phyloP scores from a whole-genome alignment of 257 asterid genomes.

The Dorcoceras hygrometricum region DNA sequence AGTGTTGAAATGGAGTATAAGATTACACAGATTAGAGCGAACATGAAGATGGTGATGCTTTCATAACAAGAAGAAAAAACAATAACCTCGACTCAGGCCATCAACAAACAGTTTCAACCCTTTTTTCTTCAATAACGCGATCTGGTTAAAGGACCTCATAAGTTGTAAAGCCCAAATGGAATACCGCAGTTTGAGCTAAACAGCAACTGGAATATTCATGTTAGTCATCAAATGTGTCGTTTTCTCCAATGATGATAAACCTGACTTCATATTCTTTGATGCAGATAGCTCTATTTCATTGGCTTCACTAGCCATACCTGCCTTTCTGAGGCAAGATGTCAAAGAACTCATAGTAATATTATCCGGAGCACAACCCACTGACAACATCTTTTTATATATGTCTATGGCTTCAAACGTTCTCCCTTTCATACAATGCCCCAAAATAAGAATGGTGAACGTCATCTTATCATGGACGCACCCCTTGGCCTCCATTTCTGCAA shows the following conservation, averaged over 20 bases:
- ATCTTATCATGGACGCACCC: constrained; percentile 76
- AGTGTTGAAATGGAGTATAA: constrained; percentile 9
- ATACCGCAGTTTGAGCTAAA: constrained; percentile 29
- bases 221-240: constrained; percentile 30
- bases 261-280: constrained; percentile 25
- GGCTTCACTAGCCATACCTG: constrained; percentile 82
- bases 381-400: constrained; percentile 65
- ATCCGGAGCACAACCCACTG: constrained; percentile 73
- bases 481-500: constrained; percentile 74
- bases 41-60: not conserved
- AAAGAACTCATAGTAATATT: constrained; percentile 46
- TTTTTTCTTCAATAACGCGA: constrained; percentile 11
- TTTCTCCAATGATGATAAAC: constrained; percentile 39
- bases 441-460: constrained; percentile 83
- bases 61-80: not conserved
- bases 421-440: constrained; percentile 98
- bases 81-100: constrained; percentile 26
- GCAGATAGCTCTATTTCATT: constrained; percentile 52
- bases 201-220: constrained; percentile 58
- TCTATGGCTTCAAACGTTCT: constrained; percentile 71
- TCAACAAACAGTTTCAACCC: not conserved
- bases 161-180: constrained; percentile 21
- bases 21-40: not conserved
- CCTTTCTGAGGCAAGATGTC: constrained; percentile 71
- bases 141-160: constrained; percentile 20